Evolutionary conservation across 164 flowering plant species (phyloP), one percentile per base, ranked within the genome.

Genomic region (Magnolia officinalis): DNA sequence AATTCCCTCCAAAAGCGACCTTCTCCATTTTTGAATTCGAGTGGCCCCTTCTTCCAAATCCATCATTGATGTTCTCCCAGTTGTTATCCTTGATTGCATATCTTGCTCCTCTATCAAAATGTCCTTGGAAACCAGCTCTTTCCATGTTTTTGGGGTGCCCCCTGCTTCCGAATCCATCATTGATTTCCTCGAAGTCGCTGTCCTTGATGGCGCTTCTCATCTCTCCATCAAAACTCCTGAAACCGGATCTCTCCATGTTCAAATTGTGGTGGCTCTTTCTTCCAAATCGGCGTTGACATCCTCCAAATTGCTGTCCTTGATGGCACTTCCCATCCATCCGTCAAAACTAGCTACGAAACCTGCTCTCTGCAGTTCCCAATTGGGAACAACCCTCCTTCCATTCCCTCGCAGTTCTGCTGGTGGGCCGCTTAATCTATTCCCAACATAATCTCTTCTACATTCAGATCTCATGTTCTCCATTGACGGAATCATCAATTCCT

Each of bases 401-500:
- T 68, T 37, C 50, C 14, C 14, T 50, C n/a, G 72, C 1, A 1
- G 10, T 58, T 19, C 75, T 20, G n/a, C 52, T 37, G 67, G 76
- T 37, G 69, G 61, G 16, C 70, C 58, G 0, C 64, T 50, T 50
- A 64, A 49, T 14, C 1, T 20, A 14, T 74, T 16, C 31, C 31
- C 49, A 11, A 10, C 50, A 55, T 7, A 51, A 11, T 52, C 67
- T 24, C 65, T 55, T 31, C 61, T n/a, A 55, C 9, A 58, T 11
- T 51, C 51, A 26, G 76, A 26, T 70, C 63, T 55, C 76, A 49
- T 19, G 63, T 64, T 74, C 50, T 78, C 69, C 52, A n/a, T 49
- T 65, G 37, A 24, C 31, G 26, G 49, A 14, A 8, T 21, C 51
- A 24, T 55, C 71, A 14, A 37, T 29, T 9, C 51, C 5, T 19